These are phyloP conservation scores for Boletus mariae DNA, from an alignment of 1,284 basidiomycete genomes.

Conservation along the genomic window DNA sequence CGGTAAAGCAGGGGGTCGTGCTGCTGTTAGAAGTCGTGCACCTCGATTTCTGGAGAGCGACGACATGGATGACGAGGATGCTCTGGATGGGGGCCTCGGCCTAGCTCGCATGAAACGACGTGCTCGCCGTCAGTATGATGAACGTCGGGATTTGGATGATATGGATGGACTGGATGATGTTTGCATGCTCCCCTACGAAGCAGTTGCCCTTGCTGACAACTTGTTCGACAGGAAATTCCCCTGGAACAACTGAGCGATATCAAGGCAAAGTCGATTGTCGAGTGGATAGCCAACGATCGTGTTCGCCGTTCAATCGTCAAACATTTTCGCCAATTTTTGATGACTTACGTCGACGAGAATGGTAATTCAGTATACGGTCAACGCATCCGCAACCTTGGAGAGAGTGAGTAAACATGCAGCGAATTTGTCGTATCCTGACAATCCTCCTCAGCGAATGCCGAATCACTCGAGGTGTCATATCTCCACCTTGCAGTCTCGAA, in stretches of 20 bases:
- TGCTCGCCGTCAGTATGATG: slow-evolving; percentile 84
- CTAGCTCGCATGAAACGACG: slow-evolving; percentile 71
- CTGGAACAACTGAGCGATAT: slow-evolving; percentile 96
- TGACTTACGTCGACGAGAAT: slow-evolving; percentile 92
- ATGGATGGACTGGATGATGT: slow-evolving; percentile 82
- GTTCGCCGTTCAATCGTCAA: slow-evolving; percentile 88
- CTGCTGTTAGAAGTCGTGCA: slow-evolving; percentile 72
- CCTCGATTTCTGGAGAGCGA: slow-evolving; percentile 82
- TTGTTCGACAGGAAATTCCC: slow-evolving; percentile 74
- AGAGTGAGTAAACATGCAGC: slow-evolving; percentile 60
- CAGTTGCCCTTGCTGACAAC: slow-evolving; percentile 6
- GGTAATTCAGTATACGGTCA: slow-evolving; percentile 93
- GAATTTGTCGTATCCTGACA: slow-evolving; percentile 9
- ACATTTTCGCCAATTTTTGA: slow-evolving; percentile 93
- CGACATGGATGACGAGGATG: slow-evolving; percentile 57
- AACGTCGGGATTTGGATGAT: slow-evolving; percentile 81
- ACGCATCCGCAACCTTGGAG: slow-evolving; percentile 90
- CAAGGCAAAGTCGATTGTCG: slow-evolving; percentile 94
- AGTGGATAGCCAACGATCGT: slow-evolving; percentile 93
- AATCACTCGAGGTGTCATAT: slow-evolving; percentile 96
- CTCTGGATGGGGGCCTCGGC: slow-evolving; percentile 52
- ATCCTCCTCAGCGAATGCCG: slow-evolving; percentile 76
- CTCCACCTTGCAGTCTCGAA: slow-evolving; percentile 88
- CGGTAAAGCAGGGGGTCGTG: slow-evolving; percentile 63
- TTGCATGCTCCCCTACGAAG: slow-evolving; percentile 26